These are phyloP conservation scores for Sugiyamaella xylanicola DNA, from an alignment of 1,139 yeast genomes.

Conservation along the genomic window DNA sequence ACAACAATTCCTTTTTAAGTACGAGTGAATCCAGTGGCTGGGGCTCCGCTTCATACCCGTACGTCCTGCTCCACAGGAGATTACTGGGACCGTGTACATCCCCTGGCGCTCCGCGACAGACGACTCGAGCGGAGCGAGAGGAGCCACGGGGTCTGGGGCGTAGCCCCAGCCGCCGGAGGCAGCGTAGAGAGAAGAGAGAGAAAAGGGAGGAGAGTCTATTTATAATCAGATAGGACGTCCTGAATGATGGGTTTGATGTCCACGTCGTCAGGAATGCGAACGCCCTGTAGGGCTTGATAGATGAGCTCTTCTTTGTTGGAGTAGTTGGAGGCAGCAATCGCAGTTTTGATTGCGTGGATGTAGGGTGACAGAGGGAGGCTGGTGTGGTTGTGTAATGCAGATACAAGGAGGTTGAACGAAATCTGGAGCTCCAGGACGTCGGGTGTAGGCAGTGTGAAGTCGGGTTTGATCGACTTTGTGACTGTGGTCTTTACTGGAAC, in stretches of 20 bases:
- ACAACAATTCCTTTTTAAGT: too few species aligned
- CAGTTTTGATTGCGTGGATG: conserved; percentile 32
- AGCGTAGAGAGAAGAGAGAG: neutral
- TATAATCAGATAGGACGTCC: conserved; percentile 28
- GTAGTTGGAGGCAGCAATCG: conserved; percentile 25
- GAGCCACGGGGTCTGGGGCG: neutral
- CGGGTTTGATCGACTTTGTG: neutral
- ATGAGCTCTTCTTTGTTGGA: conserved; percentile 28
- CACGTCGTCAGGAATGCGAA: conserved; percentile 34
- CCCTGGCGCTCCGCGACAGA: too few species aligned
- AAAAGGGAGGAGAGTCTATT: neutral
- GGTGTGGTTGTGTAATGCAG: conserved; percentile 31
- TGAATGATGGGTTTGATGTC: conserved; percentile 34
- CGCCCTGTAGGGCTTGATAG: conserved; percentile 34
- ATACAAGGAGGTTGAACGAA: conserved; percentile 33
- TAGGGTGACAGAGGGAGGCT: conserved; percentile 30
- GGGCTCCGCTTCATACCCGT: neutral
- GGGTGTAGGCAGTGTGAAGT: conserved; percentile 6
- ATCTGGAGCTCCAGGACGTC: conserved; percentile 32
- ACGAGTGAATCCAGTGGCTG: neutral
- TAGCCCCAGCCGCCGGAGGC: neutral
- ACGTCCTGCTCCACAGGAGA: too few species aligned
- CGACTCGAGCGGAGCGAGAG: too few species aligned
- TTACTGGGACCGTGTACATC: too few species aligned
- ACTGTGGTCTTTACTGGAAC: neutral